Base-by-base conservation (phyloP, 768 basidiomycete species). In the Boletales sp. region DNA sequence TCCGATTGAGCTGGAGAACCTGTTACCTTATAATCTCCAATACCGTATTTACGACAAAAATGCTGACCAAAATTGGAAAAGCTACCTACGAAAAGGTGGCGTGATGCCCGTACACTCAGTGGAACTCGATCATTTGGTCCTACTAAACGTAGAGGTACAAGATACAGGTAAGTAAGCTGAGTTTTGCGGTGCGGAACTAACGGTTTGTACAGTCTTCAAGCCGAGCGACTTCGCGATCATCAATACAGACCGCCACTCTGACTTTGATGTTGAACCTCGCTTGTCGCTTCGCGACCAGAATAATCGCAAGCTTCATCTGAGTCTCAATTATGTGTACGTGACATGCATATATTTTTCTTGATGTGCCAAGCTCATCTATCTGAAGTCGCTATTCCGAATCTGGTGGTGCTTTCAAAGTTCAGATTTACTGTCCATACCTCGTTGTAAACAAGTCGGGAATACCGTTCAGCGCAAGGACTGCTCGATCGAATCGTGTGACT, bases 41-140 rank as follows among this genome's bases (percentile, higher is more conserved):
- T 99, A 96, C 71, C 82, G 93, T n/a, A 88, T 98, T 32, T 97
- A 93, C 57, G 94, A 99, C 75, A 96, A 94, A 72, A 82, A 96
- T 55, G 86, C 88, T 0, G 84, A 93, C 59, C 90, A 93, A 60
- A 94, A 95, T 61, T 97, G 94, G 86, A 84, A 83, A 56, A 94
- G 90, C 64, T 99, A 92, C 71, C 75, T 98, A 14, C 81, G 94
- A 40, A 83, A 90, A 61, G 95, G 96, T 28, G 95, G 94, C 8
- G 76, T 93, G 36, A 95, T 95, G 84, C 96, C 96, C 3, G 86
- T 98, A 15, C 96, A 98, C 64, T 94, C 92, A 3, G 90, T 96
- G 25, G 94, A 98, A 62, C 74, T 98, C 3, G 79, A 80, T 6
- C 96, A 99, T 67, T 76, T 98, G 48, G 79, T 98, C 21, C 72